Percentiles rank a stretch among this genome's conserved stretches.
Conservation (phyloP, 768 basidiomycete species). For the Lyophyllum shimeji region DNA sequence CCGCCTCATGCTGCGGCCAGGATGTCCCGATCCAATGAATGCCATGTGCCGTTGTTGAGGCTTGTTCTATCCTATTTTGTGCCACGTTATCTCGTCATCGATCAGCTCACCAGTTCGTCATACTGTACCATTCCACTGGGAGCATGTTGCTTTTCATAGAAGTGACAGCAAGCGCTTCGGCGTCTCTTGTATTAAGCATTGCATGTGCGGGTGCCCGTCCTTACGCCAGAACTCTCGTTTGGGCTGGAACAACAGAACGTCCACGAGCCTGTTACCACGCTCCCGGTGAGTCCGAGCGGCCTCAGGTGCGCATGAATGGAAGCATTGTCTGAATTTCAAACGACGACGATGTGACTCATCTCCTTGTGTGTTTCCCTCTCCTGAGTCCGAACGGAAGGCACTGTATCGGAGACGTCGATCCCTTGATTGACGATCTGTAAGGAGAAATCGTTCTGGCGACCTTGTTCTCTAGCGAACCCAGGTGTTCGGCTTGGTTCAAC, state of each 20-base stretch:
- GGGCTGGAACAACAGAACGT: background rate
- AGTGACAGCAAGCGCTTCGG: background rate
- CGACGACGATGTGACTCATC: constrained; percentile 2
- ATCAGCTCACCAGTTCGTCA: constrained; percentile 9
- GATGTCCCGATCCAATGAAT: constrained; percentile 6
- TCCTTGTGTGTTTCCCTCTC: background rate
- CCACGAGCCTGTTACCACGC: background rate
- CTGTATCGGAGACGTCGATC: constrained; percentile 1
- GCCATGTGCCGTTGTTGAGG: constrained; percentile 3
- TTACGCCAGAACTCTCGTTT: background rate
- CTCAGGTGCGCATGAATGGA: constrained; percentile 3
- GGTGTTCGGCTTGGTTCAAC: background rate
- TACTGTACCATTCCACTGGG: constrained; percentile 6
- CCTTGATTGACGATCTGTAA: constrained; percentile 2
- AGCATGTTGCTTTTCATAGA: constrained; percentile 6
- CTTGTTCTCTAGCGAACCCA: background rate
- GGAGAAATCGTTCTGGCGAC: background rate
- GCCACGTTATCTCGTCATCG: constrained; percentile 11
- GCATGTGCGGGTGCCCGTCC: constrained; percentile 2
- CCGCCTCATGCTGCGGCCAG: background rate
- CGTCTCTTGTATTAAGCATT: constrained; percentile 14
- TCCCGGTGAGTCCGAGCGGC: constrained; percentile 4
- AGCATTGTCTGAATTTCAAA: background rate
- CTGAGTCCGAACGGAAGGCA: background rate
- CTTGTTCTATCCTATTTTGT: background rate